Conservation (phyloP, 495 filamentous ascomycete genomes). For the Tetracladium setigerum region DNA sequence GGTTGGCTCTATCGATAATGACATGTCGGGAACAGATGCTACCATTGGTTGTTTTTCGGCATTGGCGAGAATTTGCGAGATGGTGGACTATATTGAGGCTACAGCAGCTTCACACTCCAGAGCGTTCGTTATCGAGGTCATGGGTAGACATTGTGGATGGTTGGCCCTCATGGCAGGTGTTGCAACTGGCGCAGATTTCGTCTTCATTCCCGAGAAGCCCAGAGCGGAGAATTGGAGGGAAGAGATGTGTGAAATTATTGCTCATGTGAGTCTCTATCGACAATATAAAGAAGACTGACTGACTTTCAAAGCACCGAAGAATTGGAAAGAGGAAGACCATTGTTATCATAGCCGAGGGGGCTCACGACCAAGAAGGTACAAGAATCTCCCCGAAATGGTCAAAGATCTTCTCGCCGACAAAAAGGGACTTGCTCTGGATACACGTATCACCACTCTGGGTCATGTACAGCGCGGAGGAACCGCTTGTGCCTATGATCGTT, state of each 20-base stretch:
- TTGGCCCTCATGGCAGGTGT: constrained; percentile 94
- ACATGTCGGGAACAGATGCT: constrained; percentile 92
- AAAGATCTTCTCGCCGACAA: constrained; percentile 81
- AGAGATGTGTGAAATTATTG: constrained; percentile 78
- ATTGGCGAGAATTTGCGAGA: constrained; percentile 82
- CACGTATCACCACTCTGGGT: constrained; percentile 88
- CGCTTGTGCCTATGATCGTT: constrained; percentile 89
- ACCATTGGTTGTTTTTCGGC: constrained; percentile 98
- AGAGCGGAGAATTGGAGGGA: constrained; percentile 80
- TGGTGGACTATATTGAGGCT: constrained; percentile 93
- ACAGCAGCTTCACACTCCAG: constrained; percentile 95
- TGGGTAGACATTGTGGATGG: constrained; percentile 99
- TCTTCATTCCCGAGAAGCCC: constrained; percentile 95
- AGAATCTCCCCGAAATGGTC: constrained; percentile 75
- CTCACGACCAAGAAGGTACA: constrained; percentile 76
- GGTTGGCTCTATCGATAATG: constrained; percentile 97
- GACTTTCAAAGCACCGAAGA: constrained; percentile 61
- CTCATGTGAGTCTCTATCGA: constrained; percentile 44
- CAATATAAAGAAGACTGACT: constrained; percentile 26
- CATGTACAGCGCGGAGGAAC: constrained; percentile 93
- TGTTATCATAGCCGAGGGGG: constrained; percentile 95
- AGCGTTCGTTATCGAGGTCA: constrained; percentile 97
- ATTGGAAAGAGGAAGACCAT: constrained; percentile 95
- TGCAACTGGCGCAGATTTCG: constrained; percentile 90
- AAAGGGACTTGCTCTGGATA: constrained; percentile 67